Evolutionary conservation across 352 stramenopile genomes (phyloP), one percentile per base, ranked within the genome.

Genomic region (Stramenopiles sp.): DNA sequence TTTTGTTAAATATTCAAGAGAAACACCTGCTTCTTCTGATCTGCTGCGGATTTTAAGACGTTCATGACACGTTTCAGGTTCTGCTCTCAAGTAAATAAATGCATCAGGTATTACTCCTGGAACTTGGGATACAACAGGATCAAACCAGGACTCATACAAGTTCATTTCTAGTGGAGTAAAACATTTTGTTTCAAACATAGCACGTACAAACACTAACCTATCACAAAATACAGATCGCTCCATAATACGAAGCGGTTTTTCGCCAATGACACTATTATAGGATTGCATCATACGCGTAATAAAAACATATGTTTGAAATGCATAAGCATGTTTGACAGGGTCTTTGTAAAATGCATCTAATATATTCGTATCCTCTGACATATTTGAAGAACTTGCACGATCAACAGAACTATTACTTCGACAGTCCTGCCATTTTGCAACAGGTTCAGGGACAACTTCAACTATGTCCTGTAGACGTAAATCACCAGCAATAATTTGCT

Each of bases 401-500:
- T 4, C 32, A 4, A 8, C 32, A 38, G 19, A 17, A 8, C 23
- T 19, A 8, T 38, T 19, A 8, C 17, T 19, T 8, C 17, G 32
- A 4, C 19, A 4, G 17, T 4, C 32, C 10, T 38, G 32, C 32
- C 32, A 38, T 19, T 38, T 38, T 4, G 4, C 8, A 4, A 38
- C 4, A 17, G 32, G 32, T 19, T 38, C 32, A 19, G 32, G 32
- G 10, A 38, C 32, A 4, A 38, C 32, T n/a, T n/a, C n/a, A 19
- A 38, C 7, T 17, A 38, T 23, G 32, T 8, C 32, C n/a, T n/a
- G n/a, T n/a, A n/a, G n/a, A n/a, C n/a, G n/a, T 19, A 38, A 4
- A 19, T 8, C 32, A n/a, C n/a, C n/a, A 17, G 19, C 4, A 8
- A 19, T 4, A 17, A 38, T 8, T 17, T 23, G 19, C 17, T 19